phyloP scores from a whole-genome alignment of 495 filamentous ascomycete genomes.

The Poronia punctata region DNA sequence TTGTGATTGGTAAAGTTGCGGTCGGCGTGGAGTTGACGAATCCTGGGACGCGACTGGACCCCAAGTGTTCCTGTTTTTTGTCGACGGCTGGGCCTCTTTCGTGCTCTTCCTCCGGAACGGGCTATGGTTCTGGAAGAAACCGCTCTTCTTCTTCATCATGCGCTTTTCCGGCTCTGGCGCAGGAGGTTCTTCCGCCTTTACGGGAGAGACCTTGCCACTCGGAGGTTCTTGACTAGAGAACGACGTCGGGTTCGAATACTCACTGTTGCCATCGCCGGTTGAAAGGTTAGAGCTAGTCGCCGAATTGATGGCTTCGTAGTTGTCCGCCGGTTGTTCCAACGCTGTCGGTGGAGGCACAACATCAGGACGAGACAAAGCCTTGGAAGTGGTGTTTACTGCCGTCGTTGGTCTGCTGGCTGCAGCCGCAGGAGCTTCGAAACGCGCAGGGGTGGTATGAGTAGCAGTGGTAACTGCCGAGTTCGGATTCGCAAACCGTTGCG shows the following conservation, averaged over 20 bases:
- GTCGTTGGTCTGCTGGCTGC: too few species aligned
- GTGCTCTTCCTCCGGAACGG: constrained; percentile 94
- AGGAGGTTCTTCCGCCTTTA: constrained; percentile 51
- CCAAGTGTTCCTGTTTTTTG: constrained; percentile 64
- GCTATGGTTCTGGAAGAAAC: constrained; percentile 89
- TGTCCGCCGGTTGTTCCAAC: too few species aligned
- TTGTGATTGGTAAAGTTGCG: constrained; percentile 23
- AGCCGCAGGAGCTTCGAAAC: too few species aligned
- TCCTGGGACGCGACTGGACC: constrained; percentile 19
- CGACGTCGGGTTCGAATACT: constrained; percentile 84
- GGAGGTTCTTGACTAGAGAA: constrained; percentile 74
- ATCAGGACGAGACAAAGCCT: too few species aligned
- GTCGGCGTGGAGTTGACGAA: constrained; percentile 19
- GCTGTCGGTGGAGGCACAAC: too few species aligned
- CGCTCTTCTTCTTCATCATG: constrained; percentile 72
- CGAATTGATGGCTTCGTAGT: constrained; percentile 42
- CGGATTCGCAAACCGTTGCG: too few species aligned
- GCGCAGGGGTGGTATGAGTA: too few species aligned
- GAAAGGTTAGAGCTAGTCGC: constrained; percentile 70
- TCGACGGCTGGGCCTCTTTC: constrained; percentile 43
- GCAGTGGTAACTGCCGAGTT: too few species aligned
- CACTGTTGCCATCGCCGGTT: constrained; percentile 80
- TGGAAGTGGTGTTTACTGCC: too few species aligned
- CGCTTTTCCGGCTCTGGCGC: constrained; percentile 55
- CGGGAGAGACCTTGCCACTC: constrained; percentile 60